Conservation (phyloP, 441 rosid genomes). For the Pelargonium australe region DNA sequence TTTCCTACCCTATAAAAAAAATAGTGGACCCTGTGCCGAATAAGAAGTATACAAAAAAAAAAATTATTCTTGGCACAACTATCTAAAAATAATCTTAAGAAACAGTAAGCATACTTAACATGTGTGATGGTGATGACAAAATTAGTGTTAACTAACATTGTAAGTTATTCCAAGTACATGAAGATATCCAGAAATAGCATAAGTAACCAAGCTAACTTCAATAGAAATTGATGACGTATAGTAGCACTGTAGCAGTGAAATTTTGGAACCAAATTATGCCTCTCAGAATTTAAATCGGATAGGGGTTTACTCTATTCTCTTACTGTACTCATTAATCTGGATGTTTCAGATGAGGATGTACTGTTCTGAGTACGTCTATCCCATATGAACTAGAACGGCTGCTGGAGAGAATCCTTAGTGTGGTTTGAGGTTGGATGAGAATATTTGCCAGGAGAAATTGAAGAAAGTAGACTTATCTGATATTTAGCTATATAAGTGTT, state of each 20-base stretch:
- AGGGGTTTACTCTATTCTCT: not conserved
- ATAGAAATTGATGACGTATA: too few species aligned
- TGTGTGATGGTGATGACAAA: not conserved
- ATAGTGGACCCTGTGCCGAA: too few species aligned
- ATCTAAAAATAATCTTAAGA: too few species aligned
- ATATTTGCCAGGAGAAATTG: not conserved
- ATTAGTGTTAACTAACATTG: not conserved
- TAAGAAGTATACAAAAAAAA: too few species aligned
- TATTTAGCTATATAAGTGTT: not conserved
- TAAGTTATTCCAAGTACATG: not conserved
- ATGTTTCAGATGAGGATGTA: not conserved
- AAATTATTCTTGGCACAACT: not conserved
- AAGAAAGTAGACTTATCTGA: constrained; percentile 3
- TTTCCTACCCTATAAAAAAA: too few species aligned
- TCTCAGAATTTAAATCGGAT: not conserved
- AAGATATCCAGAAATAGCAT: not conserved
- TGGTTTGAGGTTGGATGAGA: not conserved
- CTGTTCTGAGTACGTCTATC: not conserved
- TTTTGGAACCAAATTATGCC: not conserved
- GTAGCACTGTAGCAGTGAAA: not conserved
- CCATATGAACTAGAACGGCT: not conserved
- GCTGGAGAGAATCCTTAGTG: not conserved
- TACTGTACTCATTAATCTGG: not conserved
- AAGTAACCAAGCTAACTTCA: not conserved
- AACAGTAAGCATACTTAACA: not conserved